Evolutionary conservation across 2,329 filamentous ascomycete genomes (phyloP).

Genomic region (Paracorniculantispora psalliotae): DNA sequence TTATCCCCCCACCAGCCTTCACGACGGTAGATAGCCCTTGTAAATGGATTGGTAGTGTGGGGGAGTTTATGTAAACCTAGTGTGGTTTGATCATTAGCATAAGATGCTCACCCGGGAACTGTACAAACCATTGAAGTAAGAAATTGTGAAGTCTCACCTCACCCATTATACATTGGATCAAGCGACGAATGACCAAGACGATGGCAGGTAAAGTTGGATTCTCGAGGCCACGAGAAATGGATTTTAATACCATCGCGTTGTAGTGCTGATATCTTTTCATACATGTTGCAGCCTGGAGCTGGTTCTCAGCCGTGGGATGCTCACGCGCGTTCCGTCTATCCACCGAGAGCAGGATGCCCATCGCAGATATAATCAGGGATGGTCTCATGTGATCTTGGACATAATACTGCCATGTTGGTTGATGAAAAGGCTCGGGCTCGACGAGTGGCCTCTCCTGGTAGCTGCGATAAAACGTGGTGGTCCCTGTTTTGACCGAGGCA

Average conservation of each 20-base stretch:
- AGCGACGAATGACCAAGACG: neutral
- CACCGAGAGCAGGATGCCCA: neutral
- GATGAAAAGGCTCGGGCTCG: neutral
- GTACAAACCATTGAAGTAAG: neutral
- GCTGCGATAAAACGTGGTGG: neutral
- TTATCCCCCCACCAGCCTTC: no score
- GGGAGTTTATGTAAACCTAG: no score
- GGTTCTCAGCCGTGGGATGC: neutral
- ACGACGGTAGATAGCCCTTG: no score
- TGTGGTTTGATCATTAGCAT: neutral
- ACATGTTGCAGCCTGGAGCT: neutral
- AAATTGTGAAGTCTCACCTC: neutral
- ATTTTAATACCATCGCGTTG: neutral
- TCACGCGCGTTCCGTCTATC: neutral
- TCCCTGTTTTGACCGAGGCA: neutral
- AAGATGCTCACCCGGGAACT: neutral
- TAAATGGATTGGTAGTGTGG: no score
- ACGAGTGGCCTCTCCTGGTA: neutral
- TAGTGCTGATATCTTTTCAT: neutral
- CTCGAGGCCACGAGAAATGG: neutral
- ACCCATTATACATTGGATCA: neutral
- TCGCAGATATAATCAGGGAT: neutral
- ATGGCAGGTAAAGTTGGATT: neutral
- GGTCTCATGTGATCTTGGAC: neutral
- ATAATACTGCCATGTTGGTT: neutral